Evolutionary conservation across 2,329 filamentous ascomycete genomes (phyloP).

Genomic region (Daldinia eschscholtzii): DNA sequence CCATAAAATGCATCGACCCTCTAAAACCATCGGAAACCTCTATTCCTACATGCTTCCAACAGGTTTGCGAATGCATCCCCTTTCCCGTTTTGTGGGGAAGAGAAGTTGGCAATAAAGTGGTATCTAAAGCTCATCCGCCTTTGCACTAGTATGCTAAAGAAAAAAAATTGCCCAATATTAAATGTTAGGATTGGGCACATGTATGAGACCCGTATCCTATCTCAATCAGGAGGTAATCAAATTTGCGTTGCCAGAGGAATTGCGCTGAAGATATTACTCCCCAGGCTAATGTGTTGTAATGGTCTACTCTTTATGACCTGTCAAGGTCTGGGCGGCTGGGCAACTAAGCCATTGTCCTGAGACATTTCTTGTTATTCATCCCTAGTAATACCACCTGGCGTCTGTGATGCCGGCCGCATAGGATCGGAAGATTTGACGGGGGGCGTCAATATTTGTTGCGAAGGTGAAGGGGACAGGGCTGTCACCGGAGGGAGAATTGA

Average conservation of each 20-base stretch:
- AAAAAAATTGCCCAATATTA: background rate
- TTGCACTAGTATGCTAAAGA: background rate
- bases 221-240: background rate
- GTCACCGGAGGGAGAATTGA: conserved; percentile 70
- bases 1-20: conserved; percentile 45
- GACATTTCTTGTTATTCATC: conserved; percentile 27
- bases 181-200: background rate
- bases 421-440: conserved; percentile 67
- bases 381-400: conserved; percentile 38
- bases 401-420: conserved; percentile 46
- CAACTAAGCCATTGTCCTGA: background rate
- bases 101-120: background rate
- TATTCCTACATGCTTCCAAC: conserved; percentile 14
- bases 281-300: background rate
- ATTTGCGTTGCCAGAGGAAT: background rate
- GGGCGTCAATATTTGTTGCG: conserved; percentile 69
- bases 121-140: conserved; percentile 16
- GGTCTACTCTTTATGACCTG: background rate
- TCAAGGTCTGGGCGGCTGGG: background rate
- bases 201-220: background rate
- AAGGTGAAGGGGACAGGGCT: conserved; percentile 69
- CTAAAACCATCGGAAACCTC: conserved; percentile 35
- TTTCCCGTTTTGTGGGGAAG: conserved; percentile 9
- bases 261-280: conserved; percentile 16
- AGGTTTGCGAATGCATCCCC: conserved; percentile 2